Base-by-base conservation (phyloP, 345 rosid genomes). In the Pugionium dolabratum region DNA sequence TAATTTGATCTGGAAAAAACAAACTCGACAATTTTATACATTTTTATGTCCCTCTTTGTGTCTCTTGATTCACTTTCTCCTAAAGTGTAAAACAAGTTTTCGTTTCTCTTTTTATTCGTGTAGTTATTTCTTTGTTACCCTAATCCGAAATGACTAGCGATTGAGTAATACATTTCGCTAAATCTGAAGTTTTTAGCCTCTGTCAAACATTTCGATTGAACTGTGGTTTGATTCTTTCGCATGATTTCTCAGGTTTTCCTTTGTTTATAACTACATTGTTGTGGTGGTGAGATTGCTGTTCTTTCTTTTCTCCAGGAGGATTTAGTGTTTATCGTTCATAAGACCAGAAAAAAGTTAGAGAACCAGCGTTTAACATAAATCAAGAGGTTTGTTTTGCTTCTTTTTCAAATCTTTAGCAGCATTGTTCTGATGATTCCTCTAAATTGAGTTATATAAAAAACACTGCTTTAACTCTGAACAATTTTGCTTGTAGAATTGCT, bases 1-100 rank as follows among this genome's bases (percentile, higher is more conserved):
- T 58, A 32, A 9, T 59, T 59, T 66, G 61, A 73, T 66, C 67
- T 64, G 45, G 33, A 30, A 29, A 52, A 45, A 18, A 18, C 18
- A 18, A 18, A 0, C 27, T 25, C 1, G 8, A 8, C 53, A 47
- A 57, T 41, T 41, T 26, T 4, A 3, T 41, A 8, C 47, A 2
- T 33, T 59, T 57, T 8, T 29, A 2, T 5, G 34, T n/a, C 3
- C 32, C 0, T 41, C 8, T 7, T 60, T 48, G 41, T 39, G 6
- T 49, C 47, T 47, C 51, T 53, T 26, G 31, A 32, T 69, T 37
- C 26, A 35, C 6, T 57, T 26, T 58, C 9, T 8, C 34, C 2
- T 25, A 27, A 27, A 39, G 9, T 5, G 9, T 59, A 3, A 60
- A 60, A n/a, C 11, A 28, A 49, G 43, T 59, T 43, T 28, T 41